Evolutionary conservation across 1,139 yeast species (phyloP), one percentile per base, ranked within the genome.

Genomic region (Williopsis jadinii): DNA sequence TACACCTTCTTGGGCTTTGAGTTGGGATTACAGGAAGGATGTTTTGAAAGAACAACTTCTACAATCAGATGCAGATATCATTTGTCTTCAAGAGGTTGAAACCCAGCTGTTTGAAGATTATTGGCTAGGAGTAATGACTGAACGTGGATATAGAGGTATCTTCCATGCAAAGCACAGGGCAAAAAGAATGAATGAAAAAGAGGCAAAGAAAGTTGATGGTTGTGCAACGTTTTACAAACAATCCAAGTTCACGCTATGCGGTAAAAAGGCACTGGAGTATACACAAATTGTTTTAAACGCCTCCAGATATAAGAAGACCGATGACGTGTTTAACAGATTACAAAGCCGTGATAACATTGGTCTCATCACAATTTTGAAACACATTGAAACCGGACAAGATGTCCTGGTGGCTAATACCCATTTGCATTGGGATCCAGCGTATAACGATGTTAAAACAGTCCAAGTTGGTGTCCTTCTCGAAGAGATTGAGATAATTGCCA

Each of bases 341-440:
- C 87, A 90, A 87, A 86, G 87, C 61, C 88, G 90, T 63, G 98
- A 94, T 63, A 88, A 94, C 56, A 79, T 92, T 54, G 97, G 97
- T 9, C 70, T 86, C 45, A 76, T 87, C 41, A 69, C 84, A n/a
- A 77, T 81, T 45, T 74, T 94, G 52, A 90, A 85, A 56, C 94
- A 85, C 58, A 64, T 69, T 34, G 73, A 72, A 41, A 75, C 90
- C 10, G 90, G 90, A 10, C 86, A 83, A 59, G 73, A 75, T 49
- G 66, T 92, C 39, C 71, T 86, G 50, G 71, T 87, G 36, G 88
- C 84, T 3, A 92, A 90, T 55, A 90, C 98, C 0, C 99, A 94
- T 71, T 77, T 92, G 62, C 97, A 90, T 62, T 94, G 98, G 97
- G 97, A 92, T 66, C 98, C 98, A 9, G 88, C 87, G 38, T 86